Evolutionary conservation across 768 basidiomycete genomes (phyloP).

Genomic region (Psilocybe cyanescens): DNA sequence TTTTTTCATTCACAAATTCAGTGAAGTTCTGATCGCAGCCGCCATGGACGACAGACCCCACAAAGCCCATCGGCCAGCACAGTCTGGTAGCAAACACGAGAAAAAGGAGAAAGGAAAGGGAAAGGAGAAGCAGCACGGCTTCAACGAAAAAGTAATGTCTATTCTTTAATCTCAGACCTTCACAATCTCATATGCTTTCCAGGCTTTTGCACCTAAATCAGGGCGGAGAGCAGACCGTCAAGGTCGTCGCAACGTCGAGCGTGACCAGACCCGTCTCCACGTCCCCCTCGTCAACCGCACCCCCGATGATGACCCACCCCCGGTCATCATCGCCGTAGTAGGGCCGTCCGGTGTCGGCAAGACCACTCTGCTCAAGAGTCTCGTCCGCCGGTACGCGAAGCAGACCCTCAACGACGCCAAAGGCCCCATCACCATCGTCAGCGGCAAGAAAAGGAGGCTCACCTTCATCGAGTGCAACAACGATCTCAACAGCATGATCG

Average conservation of each 20-base stretch:
- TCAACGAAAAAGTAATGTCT: constrained; percentile 84
- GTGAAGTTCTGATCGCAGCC: not conserved
- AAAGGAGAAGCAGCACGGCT: constrained; percentile 73
- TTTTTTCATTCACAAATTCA: not conserved
- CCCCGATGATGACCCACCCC: constrained; percentile 89
- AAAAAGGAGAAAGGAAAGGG: constrained; percentile 77
- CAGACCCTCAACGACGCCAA: constrained; percentile 88
- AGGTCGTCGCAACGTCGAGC: constrained; percentile 89
- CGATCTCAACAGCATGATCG: constrained; percentile 98
- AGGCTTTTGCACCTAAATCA: constrained; percentile 94
- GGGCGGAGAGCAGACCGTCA: constrained; percentile 88
- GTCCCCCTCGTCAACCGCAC: constrained; percentile 96
- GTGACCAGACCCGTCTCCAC: constrained; percentile 93
- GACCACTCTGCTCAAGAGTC: constrained; percentile 88
- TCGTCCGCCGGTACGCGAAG: constrained; percentile 92
- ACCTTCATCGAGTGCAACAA: constrained; percentile 98
- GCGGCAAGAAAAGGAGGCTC: constrained; percentile 90
- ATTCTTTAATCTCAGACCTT: not conserved
- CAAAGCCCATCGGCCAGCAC: constrained; percentile 80
- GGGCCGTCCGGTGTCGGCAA: constrained; percentile 98
- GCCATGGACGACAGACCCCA: constrained; percentile 77
- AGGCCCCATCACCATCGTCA: constrained; percentile 94
- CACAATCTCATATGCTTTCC: constrained; percentile 8
- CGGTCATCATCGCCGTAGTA: constrained; percentile 92
- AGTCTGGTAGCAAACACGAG: constrained; percentile 71